Conservation (phyloP, 2,329 filamentous ascomycete genomes). For the Bipolaris victoriae region DNA sequence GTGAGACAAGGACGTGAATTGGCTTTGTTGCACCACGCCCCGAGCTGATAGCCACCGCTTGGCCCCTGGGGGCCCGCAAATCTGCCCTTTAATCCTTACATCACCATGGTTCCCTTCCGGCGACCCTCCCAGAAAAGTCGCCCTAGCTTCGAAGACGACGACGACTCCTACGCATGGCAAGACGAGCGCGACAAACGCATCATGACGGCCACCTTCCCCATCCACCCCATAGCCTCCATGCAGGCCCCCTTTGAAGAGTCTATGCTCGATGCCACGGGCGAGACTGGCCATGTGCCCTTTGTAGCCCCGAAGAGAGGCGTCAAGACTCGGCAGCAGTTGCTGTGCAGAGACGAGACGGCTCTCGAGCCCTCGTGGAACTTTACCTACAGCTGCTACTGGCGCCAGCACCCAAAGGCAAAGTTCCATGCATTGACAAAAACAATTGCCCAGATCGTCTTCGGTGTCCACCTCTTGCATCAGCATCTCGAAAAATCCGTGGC, state of each 20-base stretch:
- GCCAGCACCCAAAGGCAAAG: slow-evolving; percentile 73
- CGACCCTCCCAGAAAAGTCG: slow-evolving; percentile 28
- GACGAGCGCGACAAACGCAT: slow-evolving; percentile 43
- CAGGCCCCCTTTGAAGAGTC: slow-evolving; percentile 85
- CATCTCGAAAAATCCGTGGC: slow-evolving; percentile 86
- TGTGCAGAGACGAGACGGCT: slow-evolving; percentile 69
- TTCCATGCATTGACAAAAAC: slow-evolving; percentile 91
- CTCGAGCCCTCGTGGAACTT: slow-evolving; percentile 70
- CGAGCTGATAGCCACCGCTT: slow-evolving; percentile 27
- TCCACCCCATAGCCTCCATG: slow-evolving; percentile 76
- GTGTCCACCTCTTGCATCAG: slow-evolving; percentile 84
- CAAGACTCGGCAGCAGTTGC: slow-evolving; percentile 44
- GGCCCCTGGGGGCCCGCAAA: slow-evolving; percentile 2
- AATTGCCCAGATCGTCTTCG: slow-evolving; percentile 90
- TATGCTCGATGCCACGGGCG: slow-evolving; percentile 69
- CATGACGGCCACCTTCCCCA: slow-evolving; percentile 52
- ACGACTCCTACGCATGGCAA: slow-evolving; percentile 41
- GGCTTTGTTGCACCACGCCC: slow-evolving; percentile 31
- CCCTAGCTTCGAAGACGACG: slow-evolving; percentile 25
- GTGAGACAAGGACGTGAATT: slow-evolving; percentile 26
- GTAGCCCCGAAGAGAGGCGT: slow-evolving; percentile 51
- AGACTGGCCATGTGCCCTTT: slow-evolving; percentile 42
- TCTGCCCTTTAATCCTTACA: slow-evolving; percentile 3
- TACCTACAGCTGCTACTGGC: slow-evolving; percentile 76
- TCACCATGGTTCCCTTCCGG: slow-evolving; percentile 35